Base-by-base conservation (phyloP, 2,329 filamentous ascomycete species). In the Ophioceras dolichostomum region DNA sequence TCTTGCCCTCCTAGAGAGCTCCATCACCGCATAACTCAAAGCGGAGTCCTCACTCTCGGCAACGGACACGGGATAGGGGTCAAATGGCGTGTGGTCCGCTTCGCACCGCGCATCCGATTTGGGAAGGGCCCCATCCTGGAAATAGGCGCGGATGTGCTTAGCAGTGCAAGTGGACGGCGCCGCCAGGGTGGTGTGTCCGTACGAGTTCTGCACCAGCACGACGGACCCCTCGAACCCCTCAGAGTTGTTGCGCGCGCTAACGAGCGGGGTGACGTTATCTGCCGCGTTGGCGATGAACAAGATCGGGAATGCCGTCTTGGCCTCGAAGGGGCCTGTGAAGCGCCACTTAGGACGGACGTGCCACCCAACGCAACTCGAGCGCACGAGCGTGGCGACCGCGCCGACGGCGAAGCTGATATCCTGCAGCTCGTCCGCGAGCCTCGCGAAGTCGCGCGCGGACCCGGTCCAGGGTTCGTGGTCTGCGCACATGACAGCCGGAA, bases 161-260 rank as follows among this genome's bases (percentile, higher is more conserved):
- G 60, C 56, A 3, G 64, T 67, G 44, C 66, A 70, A 1, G 52
- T 50, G 1, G 63, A 67, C 1, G 64, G 55, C 5, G 62, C 58
- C 1, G 66, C 54, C 4, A 66, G 48, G 12, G 59, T 61, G 6
- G 68, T 73, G 42, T 77, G 73, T 5, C 68, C 68, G 27, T 64
- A 70, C 1, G 64, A 62, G 29, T 70, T 64, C 42, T 69, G 65
- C n/a, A 61, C 55, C 21, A 72, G 47, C 5, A 72, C 53, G 1
- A 59, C 55, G 0, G 65, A 68, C 10, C 58, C 60, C 0, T 56
- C 56, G 36, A 71, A 72, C 0, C 58, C 54, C 3, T 49, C 53
- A 13, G 52, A 61, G 52, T 65, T 64, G 39, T 61, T 34, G 17
- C 32, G 32, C 4, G 61, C 51, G 49, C 64, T 57, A 40, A 56